Evolutionary conservation across 257 asterid species (phyloP), one percentile per base, ranked within the genome.

Genomic region (Voacanga thouarsii): DNA sequence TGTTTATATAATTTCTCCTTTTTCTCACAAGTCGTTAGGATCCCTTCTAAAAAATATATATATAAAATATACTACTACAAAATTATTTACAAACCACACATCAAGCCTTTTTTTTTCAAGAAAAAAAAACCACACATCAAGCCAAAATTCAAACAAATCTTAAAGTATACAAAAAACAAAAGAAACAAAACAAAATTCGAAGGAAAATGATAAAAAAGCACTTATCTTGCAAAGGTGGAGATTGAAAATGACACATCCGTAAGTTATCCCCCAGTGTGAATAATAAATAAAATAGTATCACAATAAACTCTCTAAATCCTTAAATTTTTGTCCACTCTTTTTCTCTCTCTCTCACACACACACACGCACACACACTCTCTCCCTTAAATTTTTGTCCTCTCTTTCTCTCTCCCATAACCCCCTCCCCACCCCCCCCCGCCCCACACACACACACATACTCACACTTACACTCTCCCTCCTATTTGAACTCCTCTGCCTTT

Each of bases 401-500:
- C 37, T 33, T 33, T n/a, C 37, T 33, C 37, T 33, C 37, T 33
- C 37, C 1, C 37, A 33, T 2, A 33, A n/a, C n/a, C n/a, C n/a
- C n/a, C 2, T n/a, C 44, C 1, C 6, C 15, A 4, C 8, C n/a
- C 55, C 33, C 19, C 28, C 56, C 33, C 70, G n/a, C 24, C 67
- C 10, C 65, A 64, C 75, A 15, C 53, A 33, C 37, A 37, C 43
- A 11, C 30, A 43, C 12, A n/a, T n/a, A n/a, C n/a, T n/a, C n/a
- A n/a, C n/a, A n/a, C 30, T 4, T 28, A 64, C 53, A 21, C 6
- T 24, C 23, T 10, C 9, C 11, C 61, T 9, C 26, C 73, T n/a
- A 37, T 23, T 64, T 53, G 68, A 41, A 67, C 61, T 65, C 78
- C 79, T 74, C 71, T 53, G 41, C 49, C 41, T 49, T 49, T 7